Evolutionary conservation across 371 early-diverging fungal genomes (phyloP).

Genomic region (Entomophthora muscae): DNA sequence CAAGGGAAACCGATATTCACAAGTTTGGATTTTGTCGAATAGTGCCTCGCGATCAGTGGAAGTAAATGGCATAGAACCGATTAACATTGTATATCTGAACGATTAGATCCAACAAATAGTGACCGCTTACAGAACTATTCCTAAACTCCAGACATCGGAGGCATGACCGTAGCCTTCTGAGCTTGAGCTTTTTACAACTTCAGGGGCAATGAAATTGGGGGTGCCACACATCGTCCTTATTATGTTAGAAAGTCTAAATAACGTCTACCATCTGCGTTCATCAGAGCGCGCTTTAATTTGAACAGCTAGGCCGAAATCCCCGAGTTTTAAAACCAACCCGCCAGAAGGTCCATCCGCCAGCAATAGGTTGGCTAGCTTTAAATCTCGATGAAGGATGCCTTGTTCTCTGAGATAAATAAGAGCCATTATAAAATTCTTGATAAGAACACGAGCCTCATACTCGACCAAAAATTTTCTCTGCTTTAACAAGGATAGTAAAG

Average conservation of each 20-base stretch:
- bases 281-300: background rate
- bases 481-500: background rate
- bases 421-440: background rate
- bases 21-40: background rate
- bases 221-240: background rate
- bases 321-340: background rate
- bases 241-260: background rate
- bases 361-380: background rate
- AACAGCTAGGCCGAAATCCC: background rate
- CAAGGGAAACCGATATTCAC: background rate
- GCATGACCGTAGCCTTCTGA: background rate
- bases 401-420: background rate
- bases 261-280: background rate
- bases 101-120: background rate
- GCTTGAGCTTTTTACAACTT: background rate
- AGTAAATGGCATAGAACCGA: background rate
- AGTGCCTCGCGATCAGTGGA: background rate
- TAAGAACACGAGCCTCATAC: background rate
- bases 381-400: background rate
- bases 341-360: background rate
- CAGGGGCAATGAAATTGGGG: background rate
- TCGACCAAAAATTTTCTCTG: background rate
- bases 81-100: background rate
- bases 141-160: background rate
- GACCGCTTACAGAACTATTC: background rate